Conservation (phyloP, 2,329 filamentous ascomycete genomes). For the Hymenoscyphus albidus region DNA sequence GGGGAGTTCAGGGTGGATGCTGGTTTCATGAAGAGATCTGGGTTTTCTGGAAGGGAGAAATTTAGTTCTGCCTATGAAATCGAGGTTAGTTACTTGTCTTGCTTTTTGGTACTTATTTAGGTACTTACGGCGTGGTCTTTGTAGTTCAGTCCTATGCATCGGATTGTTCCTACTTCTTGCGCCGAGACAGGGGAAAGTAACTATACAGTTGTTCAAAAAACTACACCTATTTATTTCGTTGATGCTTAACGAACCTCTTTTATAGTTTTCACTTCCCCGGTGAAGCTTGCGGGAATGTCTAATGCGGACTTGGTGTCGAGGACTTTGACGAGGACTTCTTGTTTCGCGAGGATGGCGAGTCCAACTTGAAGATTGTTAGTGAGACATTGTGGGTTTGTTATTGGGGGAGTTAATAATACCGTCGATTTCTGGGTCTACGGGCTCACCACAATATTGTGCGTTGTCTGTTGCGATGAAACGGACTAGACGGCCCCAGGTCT, state of each 20-base stretch:
- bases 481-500: not conserved
- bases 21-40: slow-evolving; percentile 1
- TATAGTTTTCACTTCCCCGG: not conserved
- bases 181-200: slow-evolving; percentile 41
- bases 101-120: not conserved
- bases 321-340: not conserved
- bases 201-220: slow-evolving; percentile 3
- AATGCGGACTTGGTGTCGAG: slow-evolving; percentile 12
- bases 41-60: not conserved
- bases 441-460: not conserved
- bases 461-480: not conserved
- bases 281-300: not conserved
- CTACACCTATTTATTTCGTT: not conserved
- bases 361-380: not conserved
- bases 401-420: not conserved
- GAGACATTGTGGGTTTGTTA: not conserved
- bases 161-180: slow-evolving; percentile 43
- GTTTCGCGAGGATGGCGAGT: not conserved
- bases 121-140: slow-evolving; percentile 31
- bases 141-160: slow-evolving; percentile 48
- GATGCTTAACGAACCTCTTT: not conserved
- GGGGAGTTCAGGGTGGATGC: not conserved
- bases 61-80: not conserved
- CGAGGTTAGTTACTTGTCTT: not conserved
- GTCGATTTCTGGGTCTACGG: not conserved